These are phyloP conservation scores for Aspergillus campestris DNA, from an alignment of 495 filamentous ascomycete genomes.

Conservation along the genomic window DNA sequence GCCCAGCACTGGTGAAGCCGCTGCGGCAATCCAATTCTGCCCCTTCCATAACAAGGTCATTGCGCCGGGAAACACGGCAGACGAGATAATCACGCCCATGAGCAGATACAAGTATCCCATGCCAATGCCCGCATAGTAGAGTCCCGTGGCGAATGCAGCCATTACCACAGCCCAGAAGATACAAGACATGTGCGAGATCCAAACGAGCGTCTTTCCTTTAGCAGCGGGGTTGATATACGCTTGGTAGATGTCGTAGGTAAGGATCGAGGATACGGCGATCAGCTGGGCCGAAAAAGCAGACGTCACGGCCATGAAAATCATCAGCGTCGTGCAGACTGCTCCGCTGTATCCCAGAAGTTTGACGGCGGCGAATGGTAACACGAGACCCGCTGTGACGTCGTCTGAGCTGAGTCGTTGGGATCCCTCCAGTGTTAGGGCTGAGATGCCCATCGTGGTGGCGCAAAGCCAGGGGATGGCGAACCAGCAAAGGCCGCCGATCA, in stretches of 20 bases:
- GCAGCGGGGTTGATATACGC: slow-evolving; percentile 47
- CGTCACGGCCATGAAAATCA: slow-evolving; percentile 96
- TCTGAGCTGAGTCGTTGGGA: slow-evolving; percentile 59
- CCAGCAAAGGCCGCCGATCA: slow-evolving; percentile 85
- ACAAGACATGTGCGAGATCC: slow-evolving; percentile 73
- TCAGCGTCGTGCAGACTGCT: slow-evolving; percentile 70
- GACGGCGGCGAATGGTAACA: slow-evolving; percentile 81
- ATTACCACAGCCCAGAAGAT: slow-evolving; percentile 72
- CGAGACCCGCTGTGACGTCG: slow-evolving; percentile 80
- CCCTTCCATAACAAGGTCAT: slow-evolving; percentile 75
- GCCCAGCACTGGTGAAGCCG: slow-evolving; percentile 67
- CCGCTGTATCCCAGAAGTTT: slow-evolving; percentile 86
- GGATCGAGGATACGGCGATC: slow-evolving; percentile 88
- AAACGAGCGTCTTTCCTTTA: slow-evolving; percentile 72
- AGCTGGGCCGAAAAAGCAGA: slow-evolving; percentile 82
- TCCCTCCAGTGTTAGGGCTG: slow-evolving; percentile 72
- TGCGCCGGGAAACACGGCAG: slow-evolving; percentile 75
- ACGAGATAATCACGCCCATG: slow-evolving; percentile 87
- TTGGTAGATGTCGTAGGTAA: slow-evolving; percentile 88
- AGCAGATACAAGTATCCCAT: slow-evolving; percentile 78
- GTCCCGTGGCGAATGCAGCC: slow-evolving; percentile 74
- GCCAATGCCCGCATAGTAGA: slow-evolving; percentile 61
- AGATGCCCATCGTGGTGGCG: slow-evolving; percentile 90
- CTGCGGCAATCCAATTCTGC: slow-evolving; percentile 73
- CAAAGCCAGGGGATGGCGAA: slow-evolving; percentile 94